Evolutionary conservation across 371 early-diverging fungal species (phyloP).

Genomic region (Mucor piriformis): DNA sequence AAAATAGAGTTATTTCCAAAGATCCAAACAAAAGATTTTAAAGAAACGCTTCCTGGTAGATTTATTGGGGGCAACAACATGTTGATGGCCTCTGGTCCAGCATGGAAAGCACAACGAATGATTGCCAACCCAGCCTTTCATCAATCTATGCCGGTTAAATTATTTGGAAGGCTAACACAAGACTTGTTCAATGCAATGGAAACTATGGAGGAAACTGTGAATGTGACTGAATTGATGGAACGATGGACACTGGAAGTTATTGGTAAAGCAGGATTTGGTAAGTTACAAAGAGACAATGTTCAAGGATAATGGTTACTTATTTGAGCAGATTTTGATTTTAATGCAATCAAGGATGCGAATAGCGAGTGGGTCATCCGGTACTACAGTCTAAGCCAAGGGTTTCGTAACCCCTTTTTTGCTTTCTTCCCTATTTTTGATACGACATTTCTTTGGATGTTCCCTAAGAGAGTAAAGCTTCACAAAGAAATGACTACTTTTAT

Average conservation of each 20-base stretch:
- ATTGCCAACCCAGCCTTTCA: slow-evolving; percentile 45
- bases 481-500: not conserved
- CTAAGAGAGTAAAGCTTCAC: not conserved
- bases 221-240: slow-evolving; percentile 15
- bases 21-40: not conserved
- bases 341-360: slow-evolving; percentile 22
- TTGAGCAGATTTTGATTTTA: slow-evolving; percentile 25
- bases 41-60: slow-evolving; percentile 11
- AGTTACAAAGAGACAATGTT: not conserved
- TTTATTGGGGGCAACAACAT: slow-evolving; percentile 32
- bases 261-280: slow-evolving; percentile 40
- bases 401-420: slow-evolving; percentile 39
- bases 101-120: slow-evolving; percentile 41
- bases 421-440: slow-evolving; percentile 53
- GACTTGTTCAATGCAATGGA: slow-evolving; percentile 27
- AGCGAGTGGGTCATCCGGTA: slow-evolving; percentile 35
- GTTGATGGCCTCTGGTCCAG: slow-evolving; percentile 27
- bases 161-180: slow-evolving; percentile 24
- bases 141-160: slow-evolving; percentile 30
- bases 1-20: slow-evolving; percentile 20
- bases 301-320: not conserved
- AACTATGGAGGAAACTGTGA: not conserved
- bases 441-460: slow-evolving; percentile 5
- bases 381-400: slow-evolving; percentile 18
- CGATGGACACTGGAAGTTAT: slow-evolving; percentile 38